Percentiles rank a stretch among this genome's conserved stretches.
These are phyloP conservation scores for Aspergillus bridgeri DNA, from an alignment of 495 filamentous ascomycete species.

Conservation along the genomic window DNA sequence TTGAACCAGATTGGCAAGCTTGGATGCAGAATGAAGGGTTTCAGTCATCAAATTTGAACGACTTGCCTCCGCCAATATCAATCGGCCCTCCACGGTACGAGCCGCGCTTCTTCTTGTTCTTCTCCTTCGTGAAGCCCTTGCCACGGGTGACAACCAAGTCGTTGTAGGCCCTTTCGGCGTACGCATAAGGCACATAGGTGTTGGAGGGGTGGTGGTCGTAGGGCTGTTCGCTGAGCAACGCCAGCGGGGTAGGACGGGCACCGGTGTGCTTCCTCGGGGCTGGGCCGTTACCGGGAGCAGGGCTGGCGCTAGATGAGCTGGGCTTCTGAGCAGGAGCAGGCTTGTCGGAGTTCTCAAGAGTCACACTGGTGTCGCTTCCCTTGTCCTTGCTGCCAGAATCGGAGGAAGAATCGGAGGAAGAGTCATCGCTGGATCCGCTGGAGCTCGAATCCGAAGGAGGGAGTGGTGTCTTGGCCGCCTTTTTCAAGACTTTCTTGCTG, in stretches of 20 bases:
- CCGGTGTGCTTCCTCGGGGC: constrained; percentile 50
- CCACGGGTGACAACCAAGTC: constrained; percentile 89
- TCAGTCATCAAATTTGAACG: constrained; percentile 87
- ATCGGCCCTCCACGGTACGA: constrained; percentile 82
- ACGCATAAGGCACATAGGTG: constrained; percentile 76
- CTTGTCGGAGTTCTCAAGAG: constrained; percentile 35
- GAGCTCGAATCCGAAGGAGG: constrained; percentile 41
- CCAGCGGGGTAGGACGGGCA: constrained; percentile 44
- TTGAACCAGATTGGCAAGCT: not conserved
- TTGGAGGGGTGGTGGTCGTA: constrained; percentile 57
- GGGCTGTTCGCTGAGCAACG: constrained; percentile 42
- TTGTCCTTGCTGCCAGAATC: constrained; percentile 26
- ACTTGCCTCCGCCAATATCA: constrained; percentile 62
- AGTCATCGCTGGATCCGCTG: constrained; percentile 19
- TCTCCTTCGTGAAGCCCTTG: constrained; percentile 99
- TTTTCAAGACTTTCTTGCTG: constrained; percentile 42
- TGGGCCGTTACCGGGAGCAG: constrained; percentile 41
- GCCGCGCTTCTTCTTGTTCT: constrained; percentile 91
- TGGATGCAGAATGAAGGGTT: not conserved
- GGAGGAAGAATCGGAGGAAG: constrained; percentile 22
- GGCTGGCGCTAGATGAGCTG: constrained; percentile 42
- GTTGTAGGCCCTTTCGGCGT: constrained; percentile 79
- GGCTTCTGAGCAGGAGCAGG: constrained; percentile 25
- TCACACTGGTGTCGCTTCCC: constrained; percentile 30
- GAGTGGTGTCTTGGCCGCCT: constrained; percentile 52